Conservation (phyloP, 2,329 filamentous ascomycete species). For the Metarhizium humberi region DNA sequence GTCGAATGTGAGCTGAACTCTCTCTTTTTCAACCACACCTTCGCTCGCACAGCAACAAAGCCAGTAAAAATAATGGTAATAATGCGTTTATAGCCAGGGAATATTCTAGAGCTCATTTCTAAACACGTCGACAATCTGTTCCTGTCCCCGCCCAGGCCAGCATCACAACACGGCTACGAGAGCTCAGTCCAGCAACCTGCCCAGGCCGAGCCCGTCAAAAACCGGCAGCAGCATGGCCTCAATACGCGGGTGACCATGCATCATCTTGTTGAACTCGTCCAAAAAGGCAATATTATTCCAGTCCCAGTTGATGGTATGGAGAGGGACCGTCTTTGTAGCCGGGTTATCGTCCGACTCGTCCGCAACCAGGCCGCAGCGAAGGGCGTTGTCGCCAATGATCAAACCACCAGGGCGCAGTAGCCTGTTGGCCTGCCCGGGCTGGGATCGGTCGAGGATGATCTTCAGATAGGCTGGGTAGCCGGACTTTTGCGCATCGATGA, state of each 20-base stretch:
- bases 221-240: conserved; percentile 5
- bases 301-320: conserved; percentile 3
- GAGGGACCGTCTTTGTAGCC: conserved; percentile 1
- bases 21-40: too few species aligned
- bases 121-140: not conserved
- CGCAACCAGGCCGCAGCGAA: conserved; percentile 33
- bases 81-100: too few species aligned
- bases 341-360: conserved; percentile 7
- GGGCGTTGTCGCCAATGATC: conserved; percentile 32
- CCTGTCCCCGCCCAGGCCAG: not conserved
- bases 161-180: not conserved
- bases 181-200: conserved; percentile 3
- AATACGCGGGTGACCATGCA: not conserved
- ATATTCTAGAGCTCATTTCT: too few species aligned
- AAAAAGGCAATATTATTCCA: conserved; percentile 2
- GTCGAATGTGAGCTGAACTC: too few species aligned
- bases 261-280: conserved; percentile 6
- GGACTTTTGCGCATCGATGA: conserved; percentile 37
- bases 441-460: conserved; percentile 28
- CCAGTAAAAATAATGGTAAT: too few species aligned
- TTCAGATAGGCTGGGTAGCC: conserved; percentile 33
- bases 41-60: too few species aligned
- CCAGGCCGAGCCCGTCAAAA: conserved; percentile 3
- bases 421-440: conserved; percentile 19
- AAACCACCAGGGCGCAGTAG: conserved; percentile 5